Conservation (phyloP, 495 filamentous ascomycete genomes). For the Trichoderma reesei region DNA sequence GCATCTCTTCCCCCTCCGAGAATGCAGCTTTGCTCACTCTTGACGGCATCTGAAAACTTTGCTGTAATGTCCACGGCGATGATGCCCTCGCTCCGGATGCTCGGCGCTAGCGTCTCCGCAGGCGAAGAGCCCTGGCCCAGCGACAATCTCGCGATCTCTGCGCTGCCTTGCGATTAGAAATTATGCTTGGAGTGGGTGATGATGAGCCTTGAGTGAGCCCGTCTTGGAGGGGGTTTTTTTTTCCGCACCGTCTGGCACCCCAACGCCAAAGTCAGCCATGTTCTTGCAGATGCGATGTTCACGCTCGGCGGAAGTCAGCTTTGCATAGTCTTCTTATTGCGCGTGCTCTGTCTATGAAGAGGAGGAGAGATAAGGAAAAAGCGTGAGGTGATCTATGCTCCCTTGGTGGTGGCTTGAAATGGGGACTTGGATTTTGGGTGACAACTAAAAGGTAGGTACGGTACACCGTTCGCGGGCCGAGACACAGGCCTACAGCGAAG, state of each 20-base stretch:
- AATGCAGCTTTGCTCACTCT: constrained; percentile 39
- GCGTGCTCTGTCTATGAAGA: neutral
- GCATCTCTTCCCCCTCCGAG: neutral
- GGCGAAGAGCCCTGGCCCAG: constrained; percentile 1
- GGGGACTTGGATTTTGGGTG: neutral
- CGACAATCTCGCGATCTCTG: constrained; percentile 9
- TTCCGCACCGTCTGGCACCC: constrained; percentile 8
- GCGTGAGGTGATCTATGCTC: neutral
- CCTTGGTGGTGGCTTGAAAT: neutral
- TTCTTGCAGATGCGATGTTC: neutral
- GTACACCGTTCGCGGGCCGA: constrained; percentile 1
- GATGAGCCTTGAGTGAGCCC: neutral
- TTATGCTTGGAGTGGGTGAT: neutral
- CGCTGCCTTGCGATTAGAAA: neutral
- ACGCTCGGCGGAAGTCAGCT: neutral
- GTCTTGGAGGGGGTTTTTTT: neutral
- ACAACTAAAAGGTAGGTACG: neutral
- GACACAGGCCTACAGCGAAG: neutral
- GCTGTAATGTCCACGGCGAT: constrained; percentile 66
- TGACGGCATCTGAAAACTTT: constrained; percentile 60
- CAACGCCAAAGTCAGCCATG: constrained; percentile 7
- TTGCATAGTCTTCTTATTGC: neutral
- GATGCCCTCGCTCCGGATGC: constrained; percentile 36
- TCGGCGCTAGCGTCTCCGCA: constrained; percentile 19
- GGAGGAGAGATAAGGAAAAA: neutral